Base-by-base conservation (phyloP, 495 filamentous ascomycete species). In the Hypoxylon lenormandii region DNA sequence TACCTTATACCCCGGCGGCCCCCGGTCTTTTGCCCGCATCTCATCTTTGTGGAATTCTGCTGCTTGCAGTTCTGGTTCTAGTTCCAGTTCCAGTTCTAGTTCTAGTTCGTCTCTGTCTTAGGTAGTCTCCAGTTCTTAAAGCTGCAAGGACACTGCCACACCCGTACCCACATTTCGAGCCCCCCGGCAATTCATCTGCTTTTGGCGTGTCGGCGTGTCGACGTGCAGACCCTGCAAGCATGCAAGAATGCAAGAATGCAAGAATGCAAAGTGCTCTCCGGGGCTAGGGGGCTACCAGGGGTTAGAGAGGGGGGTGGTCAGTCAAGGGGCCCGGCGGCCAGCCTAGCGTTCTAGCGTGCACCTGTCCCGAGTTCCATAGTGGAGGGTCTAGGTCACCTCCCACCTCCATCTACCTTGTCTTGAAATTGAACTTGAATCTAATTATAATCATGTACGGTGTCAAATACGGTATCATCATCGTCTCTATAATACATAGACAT, bases 161-260 rank as follows among this genome's bases (percentile, higher is more conserved):
- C 26, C 23, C 46, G 58, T 22, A 59, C 63, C 62, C 62, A 63
- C 57, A 70, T 55, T 54, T 66, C 51, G 22, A 45, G 5, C 23
- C 26, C 68, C 68, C 68, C 68, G 68, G 68, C 68, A 71, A 70
- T 70, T 70, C 61, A 66, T 51, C 67, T 65, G 62, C 47, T 66
- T 58, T 51, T 51, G 50, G 51, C 50, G 57, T 30, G 50, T 70
- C 50, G 67, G 42, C 42, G 42, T 42, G 38, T 45, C 30, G 30
- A 61, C 61, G 56, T 57, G 58, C 48, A 55, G 56, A 43, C 61
- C 37, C n/a, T n/a, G n/a, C n/a, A n/a, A 7, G 26, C 26, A 1
- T 33, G 30, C 30, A 33, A 33, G 30, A 1, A 7, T 33, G 30
- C 30, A 33, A 8, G 6, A 1, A 1, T 33, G 30, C 30, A 28